Conservation (phyloP, 2,329 filamentous ascomycete genomes). For the Metarhizium sp. region DNA sequence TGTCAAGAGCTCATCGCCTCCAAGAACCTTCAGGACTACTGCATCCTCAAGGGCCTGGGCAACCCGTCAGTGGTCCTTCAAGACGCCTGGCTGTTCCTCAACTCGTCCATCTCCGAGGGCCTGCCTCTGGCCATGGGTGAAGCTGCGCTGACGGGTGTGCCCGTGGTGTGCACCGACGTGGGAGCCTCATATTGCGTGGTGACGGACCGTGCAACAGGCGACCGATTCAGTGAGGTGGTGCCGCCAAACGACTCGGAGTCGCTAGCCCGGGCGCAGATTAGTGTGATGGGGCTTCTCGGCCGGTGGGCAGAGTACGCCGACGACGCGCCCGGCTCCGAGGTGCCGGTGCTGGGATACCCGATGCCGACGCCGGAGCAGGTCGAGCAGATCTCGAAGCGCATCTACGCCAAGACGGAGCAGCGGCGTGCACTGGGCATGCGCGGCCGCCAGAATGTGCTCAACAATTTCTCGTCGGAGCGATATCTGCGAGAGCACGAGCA, state of each 20-base stretch:
- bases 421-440: neutral
- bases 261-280: neutral
- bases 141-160: neutral
- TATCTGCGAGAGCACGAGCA: neutral
- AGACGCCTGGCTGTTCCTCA: neutral
- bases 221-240: neutral
- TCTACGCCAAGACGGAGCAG: neutral
- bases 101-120: neutral
- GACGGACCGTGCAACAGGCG: neutral
- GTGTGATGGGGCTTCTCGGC: neutral
- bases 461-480: neutral
- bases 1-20: neutral
- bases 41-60: neutral
- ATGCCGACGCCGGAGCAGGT: neutral
- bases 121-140: neutral
- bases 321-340: neutral
- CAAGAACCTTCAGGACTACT: neutral
- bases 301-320: neutral
- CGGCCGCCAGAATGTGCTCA: neutral
- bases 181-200: neutral
- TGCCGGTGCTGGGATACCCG: neutral
- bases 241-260: neutral
- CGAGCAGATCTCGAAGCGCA: neutral
- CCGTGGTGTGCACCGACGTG: neutral
- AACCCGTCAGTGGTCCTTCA: neutral